Percentiles rank a stretch among this genome's conserved stretches.
Evolutionary conservation across 257 asterid species (phyloP).

Genomic region (Lycium ferocissimum): DNA sequence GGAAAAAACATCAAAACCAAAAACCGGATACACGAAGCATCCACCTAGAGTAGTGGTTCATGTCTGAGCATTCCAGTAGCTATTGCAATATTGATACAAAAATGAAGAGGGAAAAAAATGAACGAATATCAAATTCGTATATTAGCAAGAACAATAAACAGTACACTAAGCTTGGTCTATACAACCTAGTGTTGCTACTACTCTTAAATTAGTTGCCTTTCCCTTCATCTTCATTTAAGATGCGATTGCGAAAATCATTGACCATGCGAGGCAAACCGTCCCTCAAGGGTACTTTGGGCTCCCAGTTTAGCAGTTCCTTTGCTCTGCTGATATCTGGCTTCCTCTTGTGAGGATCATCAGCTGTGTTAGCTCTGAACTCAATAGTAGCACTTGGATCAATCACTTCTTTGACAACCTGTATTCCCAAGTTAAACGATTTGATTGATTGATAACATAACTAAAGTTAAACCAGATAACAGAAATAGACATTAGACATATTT

Average conservation of each 20-base stretch:
- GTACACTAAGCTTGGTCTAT: conserved; percentile 18
- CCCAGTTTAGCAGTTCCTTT: conserved; percentile 94
- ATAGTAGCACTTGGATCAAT: conserved; percentile 88
- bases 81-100: conserved; percentile 10
- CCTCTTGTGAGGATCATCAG: conserved; percentile 98
- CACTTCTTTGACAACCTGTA: conserved; percentile 90
- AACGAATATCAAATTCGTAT: conserved; percentile 4
- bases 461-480: neutral
- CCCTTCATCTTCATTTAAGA: conserved; percentile 97
- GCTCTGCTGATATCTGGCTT: conserved; percentile 98
- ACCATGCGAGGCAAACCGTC: conserved; percentile 93
- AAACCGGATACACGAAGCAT: neutral
- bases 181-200: conserved; percentile 27
- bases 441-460: neutral
- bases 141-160: neutral
- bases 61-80: conserved; percentile 12
- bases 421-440: neutral
- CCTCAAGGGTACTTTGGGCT: conserved; percentile 78
- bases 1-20: neutral
- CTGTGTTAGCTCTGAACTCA: conserved; percentile 88
- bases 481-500: neutral
- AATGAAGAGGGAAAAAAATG: conserved; percentile 10
- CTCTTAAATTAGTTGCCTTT: conserved; percentile 59
- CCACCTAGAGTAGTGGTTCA: neutral
- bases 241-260: conserved; percentile 86